These are phyloP conservation scores for Cunninghamia lanceolata DNA, from an alignment of 75 land plant species.

Conservation along the genomic window DNA sequence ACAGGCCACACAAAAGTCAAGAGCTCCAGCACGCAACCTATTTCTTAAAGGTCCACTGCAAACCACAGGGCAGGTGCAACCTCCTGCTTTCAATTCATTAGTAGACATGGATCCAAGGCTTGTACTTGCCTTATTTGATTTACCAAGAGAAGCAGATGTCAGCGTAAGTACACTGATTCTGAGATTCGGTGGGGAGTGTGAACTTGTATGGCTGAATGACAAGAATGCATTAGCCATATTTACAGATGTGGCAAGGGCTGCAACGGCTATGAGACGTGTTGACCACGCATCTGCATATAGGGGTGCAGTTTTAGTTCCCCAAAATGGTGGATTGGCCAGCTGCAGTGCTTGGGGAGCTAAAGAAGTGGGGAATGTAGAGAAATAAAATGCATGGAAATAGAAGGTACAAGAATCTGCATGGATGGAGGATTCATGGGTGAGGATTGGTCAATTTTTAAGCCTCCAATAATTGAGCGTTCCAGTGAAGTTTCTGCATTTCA, in stretches of 20 bases:
- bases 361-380: conserved; percentile 14
- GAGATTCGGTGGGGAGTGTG: conserved; percentile 98
- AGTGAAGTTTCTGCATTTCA: neutral
- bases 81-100: conserved; percentile 60
- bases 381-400: conserved; percentile 31
- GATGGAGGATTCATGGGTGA: conserved; percentile 70
- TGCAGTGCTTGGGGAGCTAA: conserved; percentile 49
- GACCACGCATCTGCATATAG: conserved; percentile 86
- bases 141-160: conserved; percentile 93
- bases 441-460: conserved; percentile 27
- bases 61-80: conserved; percentile 25
- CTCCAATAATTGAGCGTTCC: conserved; percentile 4
- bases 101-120: conserved; percentile 98
- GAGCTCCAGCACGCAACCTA: conserved; percentile 55
- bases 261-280: conserved; percentile 91
- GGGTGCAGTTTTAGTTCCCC: conserved; percentile 57
- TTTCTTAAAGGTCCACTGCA: conserved; percentile 41
- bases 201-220: conserved; percentile 97
- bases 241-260: conserved; percentile 81
- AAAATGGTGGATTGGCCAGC: conserved; percentile 26
- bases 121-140: conserved; percentile 81
- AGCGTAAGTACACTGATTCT: conserved; percentile 66
- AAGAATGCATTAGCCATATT: conserved; percentile 96
- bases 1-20: conserved; percentile 87
- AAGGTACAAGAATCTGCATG: too few species aligned